Base-by-base conservation (phyloP, 2,329 filamentous ascomycete species). In the Calonectria multiphialidica region DNA sequence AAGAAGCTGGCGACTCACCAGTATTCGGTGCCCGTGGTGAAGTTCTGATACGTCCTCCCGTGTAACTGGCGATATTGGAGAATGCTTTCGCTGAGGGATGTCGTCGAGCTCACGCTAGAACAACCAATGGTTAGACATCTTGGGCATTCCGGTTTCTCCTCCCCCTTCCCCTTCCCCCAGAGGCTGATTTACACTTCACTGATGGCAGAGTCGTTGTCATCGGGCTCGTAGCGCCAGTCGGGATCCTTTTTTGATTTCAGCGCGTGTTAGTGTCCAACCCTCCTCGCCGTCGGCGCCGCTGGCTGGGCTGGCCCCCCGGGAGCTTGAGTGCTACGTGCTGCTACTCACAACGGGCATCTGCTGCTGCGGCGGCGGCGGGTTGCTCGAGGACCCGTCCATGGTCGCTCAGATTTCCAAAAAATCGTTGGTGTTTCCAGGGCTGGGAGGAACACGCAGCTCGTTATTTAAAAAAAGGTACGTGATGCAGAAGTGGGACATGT, bases 131-230 rank as follows among this genome's bases (percentile, higher is more conserved):
- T 28, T 33, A 53, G 49, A 30, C 49, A 30, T 6, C 47, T 18
- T 28, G 6, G 16, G 15, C 15, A 28, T 16, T 33, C 10, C 5
- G 3, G 16, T 25, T 28, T 2, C n/a, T n/a, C n/a, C n/a, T n/a
- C n/a, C n/a, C n/a, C n/a, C n/a, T n/a, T n/a, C n/a, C n/a, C n/a
- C n/a, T n/a, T n/a, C n/a, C n/a, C 6, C 49, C 3, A 6, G 25
- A 37, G 50, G n/a, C 5, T 37, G 7, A 15, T 61, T 47, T 42
- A 70, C 66, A 13, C 45, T 9, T 71, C 57, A 12, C 63, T 65
- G 16, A 65, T 28, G 25, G 42, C 28, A 35, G 49, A 66, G 13
- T 47, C 50, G n/a, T 37, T 42, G 47, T 66, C 49, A 33, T 65
- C 50, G 9, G 40, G n/a, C n/a, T 67, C 42, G 16, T 21, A 37